Conservation (phyloP, 371 early-diverging fungal species). For the Mortierella sp. region DNA sequence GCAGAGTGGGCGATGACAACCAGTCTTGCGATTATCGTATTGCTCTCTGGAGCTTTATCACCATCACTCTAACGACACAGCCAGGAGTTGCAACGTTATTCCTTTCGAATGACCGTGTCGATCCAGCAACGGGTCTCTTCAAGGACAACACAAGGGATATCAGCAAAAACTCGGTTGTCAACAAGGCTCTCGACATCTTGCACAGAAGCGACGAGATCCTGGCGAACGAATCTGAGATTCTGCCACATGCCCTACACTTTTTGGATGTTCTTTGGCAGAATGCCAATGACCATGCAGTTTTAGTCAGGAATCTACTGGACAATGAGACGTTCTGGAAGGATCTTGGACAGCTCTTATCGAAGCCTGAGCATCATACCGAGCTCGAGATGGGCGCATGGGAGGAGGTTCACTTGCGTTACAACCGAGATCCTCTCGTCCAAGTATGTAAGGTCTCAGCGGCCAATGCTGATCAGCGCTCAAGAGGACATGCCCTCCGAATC, state of each 20-base stretch:
- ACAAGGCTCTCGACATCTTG: conserved; percentile 38
- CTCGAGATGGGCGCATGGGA: conserved; percentile 25
- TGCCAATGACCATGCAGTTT: conserved; percentile 38
- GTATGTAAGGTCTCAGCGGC: conserved; percentile 16
- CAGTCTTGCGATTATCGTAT: conserved; percentile 37
- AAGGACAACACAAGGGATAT: conserved; percentile 31
- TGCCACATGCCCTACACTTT: conserved; percentile 44
- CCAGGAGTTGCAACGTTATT: conserved; percentile 47
- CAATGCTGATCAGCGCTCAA: conserved; percentile 36
- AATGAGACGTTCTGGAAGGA: conserved; percentile 42
- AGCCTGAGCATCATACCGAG: conserved; percentile 25
- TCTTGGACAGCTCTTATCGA: conserved; percentile 19
- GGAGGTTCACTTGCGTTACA: conserved; percentile 17
- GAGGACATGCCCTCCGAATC: conserved; percentile 42
- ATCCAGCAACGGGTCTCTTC: conserved; percentile 27
- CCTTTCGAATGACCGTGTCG: conserved; percentile 36
- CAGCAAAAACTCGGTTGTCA: conserved; percentile 30
- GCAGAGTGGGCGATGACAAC: conserved; percentile 30
- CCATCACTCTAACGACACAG: conserved; percentile 46
- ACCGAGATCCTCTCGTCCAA: conserved; percentile 19
- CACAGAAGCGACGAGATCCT: conserved; percentile 11
- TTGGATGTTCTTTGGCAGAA: conserved; percentile 45
- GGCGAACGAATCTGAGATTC: conserved; percentile 19
- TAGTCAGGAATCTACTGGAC: conserved; percentile 35
- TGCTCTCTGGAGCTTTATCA: conserved; percentile 51